phyloP scores from a whole-genome alignment of 495 filamentous ascomycete species.

The Hypoxylon subgilvum region DNA sequence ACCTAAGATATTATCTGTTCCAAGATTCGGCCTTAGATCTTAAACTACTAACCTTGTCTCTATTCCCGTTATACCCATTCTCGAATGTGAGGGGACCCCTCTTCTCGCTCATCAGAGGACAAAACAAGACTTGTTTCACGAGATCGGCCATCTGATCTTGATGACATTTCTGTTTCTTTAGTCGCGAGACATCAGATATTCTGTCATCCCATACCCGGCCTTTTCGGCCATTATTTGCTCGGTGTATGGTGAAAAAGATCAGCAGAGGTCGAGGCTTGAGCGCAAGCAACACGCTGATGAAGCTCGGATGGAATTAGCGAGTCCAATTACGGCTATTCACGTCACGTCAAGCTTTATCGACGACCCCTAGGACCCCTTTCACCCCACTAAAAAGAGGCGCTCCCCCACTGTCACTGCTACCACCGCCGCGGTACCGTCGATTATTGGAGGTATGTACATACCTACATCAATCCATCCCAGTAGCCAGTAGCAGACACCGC shows the following conservation, averaged over 20 bases:
- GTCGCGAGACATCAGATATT: constrained; percentile 8
- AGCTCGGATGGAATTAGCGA: neutral
- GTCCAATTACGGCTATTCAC: constrained; percentile 1
- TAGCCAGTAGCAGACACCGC: constrained; percentile 12
- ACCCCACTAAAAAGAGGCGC: constrained; percentile 11
- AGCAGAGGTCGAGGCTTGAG: constrained; percentile 26
- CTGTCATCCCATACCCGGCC: neutral
- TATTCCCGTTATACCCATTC: too few species aligned
- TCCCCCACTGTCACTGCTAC: constrained; percentile 3
- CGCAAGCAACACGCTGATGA: neutral
- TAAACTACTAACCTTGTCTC: too few species aligned
- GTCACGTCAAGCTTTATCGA: constrained; percentile 13
- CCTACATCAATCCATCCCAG: neutral
- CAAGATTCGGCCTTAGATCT: too few species aligned
- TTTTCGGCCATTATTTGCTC: constrained; percentile 30
- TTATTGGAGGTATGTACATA: neutral
- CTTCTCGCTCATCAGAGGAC: neutral
- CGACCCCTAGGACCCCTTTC: constrained; percentile 16
- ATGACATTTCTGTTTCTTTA: constrained; percentile 13
- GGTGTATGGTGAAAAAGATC: constrained; percentile 22
- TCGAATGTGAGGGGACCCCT: too few species aligned
- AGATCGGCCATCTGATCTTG: constrained; percentile 10
- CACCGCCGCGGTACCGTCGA: neutral
- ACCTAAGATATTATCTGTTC: too few species aligned
- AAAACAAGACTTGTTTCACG: neutral